Evolutionary conservation across 345 rosid genomes (phyloP), one percentile per base, ranked within the genome.

Genomic region (Eutrema yunnanense): DNA sequence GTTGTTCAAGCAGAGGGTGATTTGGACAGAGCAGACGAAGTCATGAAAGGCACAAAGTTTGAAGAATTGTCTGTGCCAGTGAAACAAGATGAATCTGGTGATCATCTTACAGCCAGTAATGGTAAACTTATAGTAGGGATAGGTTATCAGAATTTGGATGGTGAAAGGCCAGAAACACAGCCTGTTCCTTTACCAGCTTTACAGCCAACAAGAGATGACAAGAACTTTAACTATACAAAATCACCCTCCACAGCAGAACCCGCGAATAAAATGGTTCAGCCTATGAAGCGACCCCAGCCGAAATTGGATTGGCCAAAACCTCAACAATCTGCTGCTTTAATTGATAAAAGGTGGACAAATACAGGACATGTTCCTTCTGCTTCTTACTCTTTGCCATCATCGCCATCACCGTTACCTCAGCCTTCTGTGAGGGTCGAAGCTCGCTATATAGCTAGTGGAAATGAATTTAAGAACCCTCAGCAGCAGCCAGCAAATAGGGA

Each of bases 1-100:
- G 77, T 90, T 33, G 89, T 90, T 64, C 81, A 80, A 22, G 82
- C 87, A 60, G 91, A 90, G 66, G 96, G 98, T 75, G 86, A 90
- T 76, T 84, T 92, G 48, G 87, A 86, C 40, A 84, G 81, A 71
- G 96, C 91, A 16, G 85, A 73, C 34, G 90, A 84, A 65, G 72
- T 78, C 47, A 44, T 90, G 77, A 81, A 76, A 65, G 74, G 73
- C 51, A 56, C 68, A 51, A 88, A 85, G 79, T 82, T 77, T 46
- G 96, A 90, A 8, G 77, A 80, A 47, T 71, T 82, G 14, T 44
- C 82, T 62, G 50, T 73, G 67, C 81, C 84, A 12, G 80, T 76
- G 71, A 92, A 84, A 78, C 84, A 80, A 40, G 88, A 85, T 65
- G 92, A 88, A 75, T 74, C 70, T 62, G 85, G 85, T 41, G 88